Percentiles rank a stretch among this genome's conserved stretches.
These are phyloP conservation scores for Talaromyces sp. DNA, from an alignment of 2,329 filamentous ascomycete species.

Conservation along the genomic window DNA sequence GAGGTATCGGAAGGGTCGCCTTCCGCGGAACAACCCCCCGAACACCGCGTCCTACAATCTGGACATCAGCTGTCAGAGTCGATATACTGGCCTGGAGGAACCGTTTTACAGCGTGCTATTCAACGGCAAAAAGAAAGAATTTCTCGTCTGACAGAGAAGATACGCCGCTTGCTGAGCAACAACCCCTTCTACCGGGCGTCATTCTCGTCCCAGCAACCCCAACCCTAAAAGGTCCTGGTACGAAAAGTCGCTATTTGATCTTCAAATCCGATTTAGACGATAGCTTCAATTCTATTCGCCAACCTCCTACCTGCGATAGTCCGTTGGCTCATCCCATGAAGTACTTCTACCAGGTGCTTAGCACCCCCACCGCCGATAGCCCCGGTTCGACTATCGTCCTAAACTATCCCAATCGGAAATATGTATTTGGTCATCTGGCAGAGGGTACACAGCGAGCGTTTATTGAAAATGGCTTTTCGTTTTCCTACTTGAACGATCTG, in stretches of 20 bases:
- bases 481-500: slow-evolving; percentile 68
- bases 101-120: background rate
- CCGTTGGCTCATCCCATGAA: slow-evolving; percentile 56
- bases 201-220: slow-evolving; percentile 25
- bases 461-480: slow-evolving; percentile 62
- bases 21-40: slow-evolving; percentile 22
- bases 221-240: background rate
- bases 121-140: background rate
- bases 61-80: background rate
- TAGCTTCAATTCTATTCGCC: background rate
- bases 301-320: slow-evolving; percentile 5
- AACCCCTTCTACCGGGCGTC: slow-evolving; percentile 13
- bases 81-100: background rate
- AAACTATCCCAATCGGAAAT: slow-evolving; percentile 76
- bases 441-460: slow-evolving; percentile 83
- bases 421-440: slow-evolving; percentile 75
- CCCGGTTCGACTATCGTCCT: slow-evolving; percentile 73
- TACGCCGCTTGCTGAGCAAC: slow-evolving; percentile 1
- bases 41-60: slow-evolving; percentile 2
- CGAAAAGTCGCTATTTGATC: slow-evolving; percentile 1
- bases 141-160: background rate
- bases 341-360: slow-evolving; percentile 69
- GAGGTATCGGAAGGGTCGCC: slow-evolving; percentile 29
- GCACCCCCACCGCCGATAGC: slow-evolving; percentile 83
- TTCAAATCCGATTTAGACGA: background rate